Percentiles rank a stretch among this genome's conserved stretches.
These are phyloP conservation scores for Prunella vulgaris DNA, from an alignment of 257 asterid species.

Conservation along the genomic window DNA sequence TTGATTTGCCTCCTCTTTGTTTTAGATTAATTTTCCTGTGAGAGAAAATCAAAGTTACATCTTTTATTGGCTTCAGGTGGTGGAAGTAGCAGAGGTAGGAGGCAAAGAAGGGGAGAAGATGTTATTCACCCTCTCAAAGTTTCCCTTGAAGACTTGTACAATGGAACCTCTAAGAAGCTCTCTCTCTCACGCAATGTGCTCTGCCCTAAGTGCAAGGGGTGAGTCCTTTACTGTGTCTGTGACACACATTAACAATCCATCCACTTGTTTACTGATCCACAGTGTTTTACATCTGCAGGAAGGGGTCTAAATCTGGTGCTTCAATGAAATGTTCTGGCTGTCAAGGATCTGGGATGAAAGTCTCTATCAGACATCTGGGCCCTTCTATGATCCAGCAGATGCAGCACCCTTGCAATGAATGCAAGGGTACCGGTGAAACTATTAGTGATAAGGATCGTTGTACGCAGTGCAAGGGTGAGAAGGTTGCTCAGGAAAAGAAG, in stretches of 20 bases:
- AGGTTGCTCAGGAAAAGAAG: constrained; percentile 82
- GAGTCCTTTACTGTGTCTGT: constrained; percentile 20
- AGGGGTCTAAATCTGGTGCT: constrained; percentile 96
- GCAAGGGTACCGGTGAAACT: constrained; percentile 91
- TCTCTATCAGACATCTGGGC: constrained; percentile 79
- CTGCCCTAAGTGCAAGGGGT: constrained; percentile 90
- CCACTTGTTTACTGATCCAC: neutral
- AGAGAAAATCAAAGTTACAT: neutral
- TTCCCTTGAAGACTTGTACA: constrained; percentile 77
- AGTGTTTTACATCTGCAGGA: constrained; percentile 39
- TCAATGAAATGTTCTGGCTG: constrained; percentile 81
- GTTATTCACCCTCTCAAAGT: constrained; percentile 90
- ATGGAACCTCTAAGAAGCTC: constrained; percentile 82
- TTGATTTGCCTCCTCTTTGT: neutral
- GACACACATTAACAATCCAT: neutral
- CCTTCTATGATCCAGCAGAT: constrained; percentile 96
- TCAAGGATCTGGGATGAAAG: constrained; percentile 92
- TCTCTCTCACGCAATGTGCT: constrained; percentile 84
- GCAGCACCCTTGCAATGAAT: constrained; percentile 92
- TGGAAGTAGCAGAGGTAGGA: constrained; percentile 85
- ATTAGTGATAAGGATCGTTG: constrained; percentile 80
- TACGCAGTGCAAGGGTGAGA: constrained; percentile 82
- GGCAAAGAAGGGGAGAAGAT: constrained; percentile 96
- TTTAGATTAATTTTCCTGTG: neutral
- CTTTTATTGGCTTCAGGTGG: constrained; percentile 40